Base-by-base conservation (phyloP, 2,329 filamentous ascomycete genomes). In the Monilinia fructicola region DNA sequence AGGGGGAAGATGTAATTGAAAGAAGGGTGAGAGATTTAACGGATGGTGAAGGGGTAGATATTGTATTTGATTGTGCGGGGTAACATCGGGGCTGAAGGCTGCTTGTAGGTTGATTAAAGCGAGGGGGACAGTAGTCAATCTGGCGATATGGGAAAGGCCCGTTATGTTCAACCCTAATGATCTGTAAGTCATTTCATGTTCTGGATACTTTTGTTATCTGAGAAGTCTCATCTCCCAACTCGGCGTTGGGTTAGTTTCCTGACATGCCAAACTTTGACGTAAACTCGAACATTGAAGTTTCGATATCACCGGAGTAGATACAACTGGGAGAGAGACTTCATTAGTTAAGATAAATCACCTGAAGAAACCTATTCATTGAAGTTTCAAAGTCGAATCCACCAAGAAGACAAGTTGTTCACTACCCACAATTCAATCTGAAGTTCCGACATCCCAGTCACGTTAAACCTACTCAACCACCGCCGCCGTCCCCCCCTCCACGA, bases 11-110 rank as follows among this genome's bases (percentile, higher is more conserved):
- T 50, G 80, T 85, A 68, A 74, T 87, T 0, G 79, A 82, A 1
- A 74, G 79, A 11, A 76, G 76, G 1, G 79, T 80, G 0, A 78
- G 78, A 56, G 78, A 81, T 26, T 71, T 87, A 48, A 85, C 81
- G 7, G 78, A 79, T 3, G 77, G 79, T 0, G 76, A 78, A 1
- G 86, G 86, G 0, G 84, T 83, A 1, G 83, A 87, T 71, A 78
- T 88, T 2, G 83, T 84, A 0, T 87, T 88, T 69, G 86, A 90
- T 69, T 86, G 85, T 42, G 85, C 86, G 0, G 87, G 87, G 84
- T 88, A 26, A 79, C 82, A n/a, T 78, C 78, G 0, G 83, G 79
- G n/a, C 60, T 73, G 28, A 69, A 68, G 21, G 73, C 68, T 70
- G 85, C 76, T 71, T 84, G 81, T 52, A 75, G 79, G 26, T 79